Conservation (phyloP, 352 stramenopile species). For the Phytophthora fragariaefolia region DNA sequence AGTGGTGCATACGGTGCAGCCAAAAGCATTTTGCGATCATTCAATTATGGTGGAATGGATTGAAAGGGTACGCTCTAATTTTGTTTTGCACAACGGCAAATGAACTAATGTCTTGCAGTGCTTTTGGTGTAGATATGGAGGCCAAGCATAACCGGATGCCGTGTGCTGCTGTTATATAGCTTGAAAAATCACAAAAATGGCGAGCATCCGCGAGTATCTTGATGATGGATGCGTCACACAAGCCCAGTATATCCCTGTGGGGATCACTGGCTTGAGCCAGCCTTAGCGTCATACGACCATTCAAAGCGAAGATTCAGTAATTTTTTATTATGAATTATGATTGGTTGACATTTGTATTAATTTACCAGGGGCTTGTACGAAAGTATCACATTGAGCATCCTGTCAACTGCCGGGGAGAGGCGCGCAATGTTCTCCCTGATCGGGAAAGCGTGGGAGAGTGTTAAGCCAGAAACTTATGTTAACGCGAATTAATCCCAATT, state of each 20-base stretch:
- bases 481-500: background rate
- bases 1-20: background rate
- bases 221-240: background rate
- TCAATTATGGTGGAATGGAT: constrained; percentile 4
- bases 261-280: background rate
- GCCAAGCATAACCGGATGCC: background rate
- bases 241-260: constrained; percentile 4
- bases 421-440: constrained; percentile 2
- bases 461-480: background rate
- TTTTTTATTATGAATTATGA: too few species aligned
- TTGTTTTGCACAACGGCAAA: background rate
- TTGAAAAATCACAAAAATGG: constrained; percentile 10
- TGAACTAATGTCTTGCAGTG: background rate
- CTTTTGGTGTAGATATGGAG: background rate
- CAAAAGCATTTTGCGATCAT: constrained; percentile 9
- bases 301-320: constrained; percentile 13
- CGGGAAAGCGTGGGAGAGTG: background rate
- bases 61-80: background rate
- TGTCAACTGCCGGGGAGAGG: background rate
- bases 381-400: constrained; percentile 3
- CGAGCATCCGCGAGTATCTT: background rate
- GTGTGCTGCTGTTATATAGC: constrained; percentile 5
- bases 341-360: background rate
- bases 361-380: background rate
- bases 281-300: background rate